Percentiles rank a stretch among this genome's conserved stretches.
Evolutionary conservation across 257 asterid species (phyloP).

Genomic region (Nicotiana attenuata): DNA sequence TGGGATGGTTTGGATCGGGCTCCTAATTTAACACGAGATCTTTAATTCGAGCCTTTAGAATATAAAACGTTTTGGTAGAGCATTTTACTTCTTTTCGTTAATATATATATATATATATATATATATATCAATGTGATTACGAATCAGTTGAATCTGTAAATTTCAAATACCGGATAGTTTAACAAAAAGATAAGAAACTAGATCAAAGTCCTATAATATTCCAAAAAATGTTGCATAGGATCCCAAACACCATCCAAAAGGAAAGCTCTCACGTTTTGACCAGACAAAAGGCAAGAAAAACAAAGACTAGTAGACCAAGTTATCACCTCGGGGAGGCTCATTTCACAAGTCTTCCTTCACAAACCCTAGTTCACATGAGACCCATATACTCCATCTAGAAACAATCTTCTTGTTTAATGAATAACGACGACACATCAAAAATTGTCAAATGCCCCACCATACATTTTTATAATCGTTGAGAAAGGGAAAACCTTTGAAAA

Average conservation of each 20-base stretch:
- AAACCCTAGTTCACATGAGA: not conserved
- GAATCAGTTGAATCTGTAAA: too few relatives aligned
- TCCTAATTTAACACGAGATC: too few relatives aligned
- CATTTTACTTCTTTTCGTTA: too few relatives aligned
- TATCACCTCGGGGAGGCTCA: slow-evolving; percentile 10
- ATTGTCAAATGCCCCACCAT: not conserved
- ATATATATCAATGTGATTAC: too few relatives aligned
- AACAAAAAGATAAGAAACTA: too few relatives aligned
- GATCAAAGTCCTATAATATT: not conserved
- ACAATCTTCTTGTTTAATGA: not conserved
- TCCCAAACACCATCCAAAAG: not conserved
- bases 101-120: too few relatives aligned
- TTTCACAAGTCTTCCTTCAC: not conserved
- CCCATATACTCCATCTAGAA: slow-evolving; percentile 5
- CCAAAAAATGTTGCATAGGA: not conserved
- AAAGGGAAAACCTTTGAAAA: not conserved
- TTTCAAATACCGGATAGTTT: too few relatives aligned
- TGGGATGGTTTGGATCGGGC: too few relatives aligned
- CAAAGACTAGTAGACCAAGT: slow-evolving; percentile 2
- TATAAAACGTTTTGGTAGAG: too few relatives aligned
- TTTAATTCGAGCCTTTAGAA: too few relatives aligned
- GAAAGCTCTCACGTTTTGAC: slow-evolving; percentile 8
- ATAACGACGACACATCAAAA: not conserved
- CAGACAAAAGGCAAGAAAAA: not conserved
- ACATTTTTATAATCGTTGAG: too few relatives aligned